A percentile compares a stretch with the other conserved stretches of the same genome.
These are phyloP conservation scores for Nicotiana attenuata DNA, from an alignment of 257 asterid species.

Conservation along the genomic window DNA sequence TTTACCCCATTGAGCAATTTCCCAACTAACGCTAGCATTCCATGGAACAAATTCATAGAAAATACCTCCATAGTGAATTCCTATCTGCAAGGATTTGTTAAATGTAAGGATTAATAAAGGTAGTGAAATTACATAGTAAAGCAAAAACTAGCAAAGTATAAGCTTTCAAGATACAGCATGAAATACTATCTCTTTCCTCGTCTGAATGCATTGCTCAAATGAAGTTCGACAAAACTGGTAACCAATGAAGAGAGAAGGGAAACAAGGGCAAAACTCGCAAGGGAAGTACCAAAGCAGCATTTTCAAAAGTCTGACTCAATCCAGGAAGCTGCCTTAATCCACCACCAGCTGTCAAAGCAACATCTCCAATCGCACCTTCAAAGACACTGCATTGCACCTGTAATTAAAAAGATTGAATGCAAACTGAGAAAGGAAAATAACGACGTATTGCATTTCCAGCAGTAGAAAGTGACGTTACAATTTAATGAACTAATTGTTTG, in stretches of 20 bases:
- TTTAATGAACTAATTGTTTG: neutral
- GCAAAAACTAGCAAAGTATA: neutral
- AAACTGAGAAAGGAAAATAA: constrained; percentile 8
- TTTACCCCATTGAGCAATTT: constrained; percentile 77
- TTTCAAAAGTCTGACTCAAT: constrained; percentile 58
- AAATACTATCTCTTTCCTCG: neutral
- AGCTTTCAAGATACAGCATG: neutral
- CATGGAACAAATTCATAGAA: constrained; percentile 90
- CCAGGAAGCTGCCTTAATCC: constrained; percentile 94
- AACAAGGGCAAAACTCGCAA: neutral
- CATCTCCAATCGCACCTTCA: constrained; percentile 87
- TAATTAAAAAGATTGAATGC: constrained; percentile 14
- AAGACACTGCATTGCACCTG: constrained; percentile 93
- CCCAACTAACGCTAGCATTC: constrained; percentile 89
- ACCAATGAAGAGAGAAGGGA: neutral
- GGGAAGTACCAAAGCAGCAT: constrained; percentile 76
- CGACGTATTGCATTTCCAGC: neutral
- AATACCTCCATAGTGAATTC: constrained; percentile 72
- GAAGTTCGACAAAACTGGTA: neutral
- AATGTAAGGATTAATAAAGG: neutral
- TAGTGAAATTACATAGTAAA: neutral
- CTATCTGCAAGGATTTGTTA: constrained; percentile 53
- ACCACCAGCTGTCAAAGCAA: constrained; percentile 82
- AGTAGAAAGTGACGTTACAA: neutral
- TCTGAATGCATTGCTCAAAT: neutral